Evolutionary conservation across 2,329 filamentous ascomycete genomes (phyloP), one percentile per base, ranked within the genome.

Genomic region (Hawksworthiomyces lignivorus): DNA sequence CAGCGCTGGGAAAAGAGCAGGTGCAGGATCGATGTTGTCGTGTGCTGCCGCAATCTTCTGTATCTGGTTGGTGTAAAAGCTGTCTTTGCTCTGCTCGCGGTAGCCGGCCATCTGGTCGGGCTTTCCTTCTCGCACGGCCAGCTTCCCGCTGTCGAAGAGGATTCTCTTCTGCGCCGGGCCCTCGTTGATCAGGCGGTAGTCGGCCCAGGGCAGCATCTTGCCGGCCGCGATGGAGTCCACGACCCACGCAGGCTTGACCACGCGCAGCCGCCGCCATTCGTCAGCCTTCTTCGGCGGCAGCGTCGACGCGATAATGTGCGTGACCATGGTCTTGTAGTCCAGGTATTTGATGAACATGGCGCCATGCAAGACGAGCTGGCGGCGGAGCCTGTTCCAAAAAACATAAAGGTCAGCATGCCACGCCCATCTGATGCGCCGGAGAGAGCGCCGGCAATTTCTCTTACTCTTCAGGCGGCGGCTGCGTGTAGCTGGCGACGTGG

Each of bases 221-320:
- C 87, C 87, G 7, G 86, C 85, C 44, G 77, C 71, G 34, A 97
- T 77, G 47, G 89, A 96, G 52, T 98, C 90, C 12, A 87, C 82
- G 4, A 98, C 77, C 92, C 92, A 98, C 17, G 87, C 81, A 1
- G 92, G 92, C 61, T 92, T 95, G 38, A 96, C 92, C 28, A 98
- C 86, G 34, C 90, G 80, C 61, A 97, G 96, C 50, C 77, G 80
- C 41, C 72, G 75, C 56, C 94, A 96, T 50, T 98, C 92, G 41
- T 90, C 77, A 21, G 80, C 80, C 62, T 98, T 98, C 65, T 96
- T 97, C 0, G 87, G 89, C 0, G 92, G 92, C 18, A 98, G 68
- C 40, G 78, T 83, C 39, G 87, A 90, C 4, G 90, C 89, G 53
- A 98, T 88, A 51, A 98, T 95, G 59, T 98, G 90, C 1, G 94